Conservation (phyloP, 1,284 basidiomycete genomes). For the Cutaneotrichosporon arboriforme region DNA sequence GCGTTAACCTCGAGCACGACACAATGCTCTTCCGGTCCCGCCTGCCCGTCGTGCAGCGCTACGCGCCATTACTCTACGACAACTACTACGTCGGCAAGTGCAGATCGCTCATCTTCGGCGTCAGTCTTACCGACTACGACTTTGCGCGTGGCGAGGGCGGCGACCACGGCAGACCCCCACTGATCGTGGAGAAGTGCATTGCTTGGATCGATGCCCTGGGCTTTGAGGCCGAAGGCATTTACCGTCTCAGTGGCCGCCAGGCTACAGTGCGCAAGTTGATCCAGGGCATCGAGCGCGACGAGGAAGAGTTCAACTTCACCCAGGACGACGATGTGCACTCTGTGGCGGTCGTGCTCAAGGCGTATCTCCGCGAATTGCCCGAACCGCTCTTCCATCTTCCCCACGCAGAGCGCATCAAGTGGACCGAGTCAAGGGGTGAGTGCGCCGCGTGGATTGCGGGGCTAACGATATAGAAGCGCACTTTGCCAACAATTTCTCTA, state of each 20-base stretch:
- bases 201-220: constrained; percentile 72
- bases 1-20: constrained; percentile 66
- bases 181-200: constrained; percentile 78
- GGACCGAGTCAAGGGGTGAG: constrained; percentile 68
- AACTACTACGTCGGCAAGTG: constrained; percentile 67
- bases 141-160: constrained; percentile 68
- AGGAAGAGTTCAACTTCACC: constrained; percentile 72
- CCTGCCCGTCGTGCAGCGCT: constrained; percentile 4
- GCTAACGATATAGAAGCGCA: constrained; percentile 54
- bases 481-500: constrained; percentile 62
- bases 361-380: constrained; percentile 77
- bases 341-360: constrained; percentile 87
- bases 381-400: constrained; percentile 86
- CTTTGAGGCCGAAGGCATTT: constrained; percentile 70
- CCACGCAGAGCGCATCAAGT: constrained; percentile 74
- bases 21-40: constrained; percentile 24
- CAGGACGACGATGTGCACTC: constrained; percentile 77
- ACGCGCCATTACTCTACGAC: constrained; percentile 36
- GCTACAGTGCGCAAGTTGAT: constrained; percentile 71
- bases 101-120: constrained; percentile 74
- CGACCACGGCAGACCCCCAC: constrained; percentile 60
- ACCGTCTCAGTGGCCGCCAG: constrained; percentile 62
- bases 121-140: constrained; percentile 86
- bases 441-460: not conserved
- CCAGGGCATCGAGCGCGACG: constrained; percentile 84